A percentile compares a stretch with the other conserved stretches of the same genome.
Conservation (phyloP, 495 filamentous ascomycete genomes). For the Xylaria longipes region DNA sequence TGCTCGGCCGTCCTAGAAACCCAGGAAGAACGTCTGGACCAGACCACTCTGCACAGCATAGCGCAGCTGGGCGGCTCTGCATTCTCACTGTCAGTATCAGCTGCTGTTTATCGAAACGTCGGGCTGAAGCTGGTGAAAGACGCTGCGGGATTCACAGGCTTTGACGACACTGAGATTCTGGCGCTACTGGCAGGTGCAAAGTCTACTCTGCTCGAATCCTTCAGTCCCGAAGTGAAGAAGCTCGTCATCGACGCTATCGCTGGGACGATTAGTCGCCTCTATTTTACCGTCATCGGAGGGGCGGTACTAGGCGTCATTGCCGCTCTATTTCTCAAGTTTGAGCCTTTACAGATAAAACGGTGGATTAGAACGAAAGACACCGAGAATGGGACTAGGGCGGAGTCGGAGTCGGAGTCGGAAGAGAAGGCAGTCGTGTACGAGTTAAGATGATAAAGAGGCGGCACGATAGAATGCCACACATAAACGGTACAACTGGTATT, state of each 20-base stretch:
- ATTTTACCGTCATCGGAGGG: conserved; percentile 53
- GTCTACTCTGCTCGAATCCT: conserved; percentile 35
- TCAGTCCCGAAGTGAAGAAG: conserved; percentile 28
- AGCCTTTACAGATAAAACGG: conserved; percentile 2
- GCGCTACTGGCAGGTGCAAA: conserved; percentile 53
- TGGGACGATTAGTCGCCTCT: conserved; percentile 50
- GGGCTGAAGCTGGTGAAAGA: conserved; percentile 38
- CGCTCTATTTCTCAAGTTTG: conserved; percentile 11
- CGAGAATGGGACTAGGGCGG: neutral
- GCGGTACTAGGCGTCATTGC: conserved; percentile 45
- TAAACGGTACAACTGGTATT: conserved; percentile 22
- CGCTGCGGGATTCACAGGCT: conserved; percentile 40
- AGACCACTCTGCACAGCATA: conserved; percentile 59
- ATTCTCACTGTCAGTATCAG: conserved; percentile 61
- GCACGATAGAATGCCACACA: neutral
- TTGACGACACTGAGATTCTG: conserved; percentile 41
- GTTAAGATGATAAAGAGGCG: conserved; percentile 14
- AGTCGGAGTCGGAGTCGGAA: neutral
- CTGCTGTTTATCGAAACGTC: conserved; percentile 59
- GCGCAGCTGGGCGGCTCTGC: conserved; percentile 60
- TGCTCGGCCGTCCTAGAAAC: conserved; percentile 56
- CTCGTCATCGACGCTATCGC: conserved; percentile 53
- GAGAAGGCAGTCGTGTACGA: conserved; percentile 3
- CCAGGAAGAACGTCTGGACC: conserved; percentile 46
- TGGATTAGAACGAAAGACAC: conserved; percentile 1